Percentiles rank a stretch among this genome's conserved stretches.
phyloP scores from a whole-genome alignment of 768 basidiomycete species.

The Hypsizygus marmoreus region DNA sequence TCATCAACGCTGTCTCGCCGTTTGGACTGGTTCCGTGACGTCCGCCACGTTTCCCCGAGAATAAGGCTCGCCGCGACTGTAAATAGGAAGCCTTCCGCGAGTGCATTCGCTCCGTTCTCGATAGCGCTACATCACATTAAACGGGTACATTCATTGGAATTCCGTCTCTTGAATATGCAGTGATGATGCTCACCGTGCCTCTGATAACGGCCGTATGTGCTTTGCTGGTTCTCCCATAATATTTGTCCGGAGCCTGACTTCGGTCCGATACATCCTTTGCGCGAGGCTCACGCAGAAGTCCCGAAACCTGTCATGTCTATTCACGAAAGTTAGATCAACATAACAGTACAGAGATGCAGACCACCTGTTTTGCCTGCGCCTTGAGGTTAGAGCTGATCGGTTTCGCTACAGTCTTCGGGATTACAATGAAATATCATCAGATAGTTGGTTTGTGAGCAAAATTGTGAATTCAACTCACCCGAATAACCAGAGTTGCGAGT shows the following conservation, averaged over 20 bases:
- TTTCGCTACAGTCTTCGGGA: slow-evolving; percentile 74
- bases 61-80: slow-evolving; percentile 74
- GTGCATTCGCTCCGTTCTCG: slow-evolving; percentile 81
- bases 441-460: not conserved
- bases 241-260: slow-evolving; percentile 70
- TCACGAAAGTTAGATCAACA: not conserved
- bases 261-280: slow-evolving; percentile 74
- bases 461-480: slow-evolving; percentile 32
- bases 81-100: slow-evolving; percentile 87
- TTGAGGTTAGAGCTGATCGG: slow-evolving; percentile 73
- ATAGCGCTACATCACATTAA: slow-evolving; percentile 56
- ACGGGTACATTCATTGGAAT: not conserved
- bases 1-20: slow-evolving; percentile 77
- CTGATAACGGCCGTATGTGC: slow-evolving; percentile 74
- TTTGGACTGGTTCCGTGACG: slow-evolving; percentile 66
- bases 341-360: not conserved
- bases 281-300: slow-evolving; percentile 71
- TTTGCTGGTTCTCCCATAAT: slow-evolving; percentile 77
- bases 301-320: slow-evolving; percentile 75
- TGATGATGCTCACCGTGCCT: slow-evolving; percentile 54
- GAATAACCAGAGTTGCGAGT: slow-evolving; percentile 71
- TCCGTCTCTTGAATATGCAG: not conserved
- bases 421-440: slow-evolving; percentile 1
- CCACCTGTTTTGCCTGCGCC: slow-evolving; percentile 72
- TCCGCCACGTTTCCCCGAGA: slow-evolving; percentile 75